Evolutionary conservation across 2,329 filamentous ascomycete genomes (phyloP).

Genomic region (Colletotrichum sidae): DNA sequence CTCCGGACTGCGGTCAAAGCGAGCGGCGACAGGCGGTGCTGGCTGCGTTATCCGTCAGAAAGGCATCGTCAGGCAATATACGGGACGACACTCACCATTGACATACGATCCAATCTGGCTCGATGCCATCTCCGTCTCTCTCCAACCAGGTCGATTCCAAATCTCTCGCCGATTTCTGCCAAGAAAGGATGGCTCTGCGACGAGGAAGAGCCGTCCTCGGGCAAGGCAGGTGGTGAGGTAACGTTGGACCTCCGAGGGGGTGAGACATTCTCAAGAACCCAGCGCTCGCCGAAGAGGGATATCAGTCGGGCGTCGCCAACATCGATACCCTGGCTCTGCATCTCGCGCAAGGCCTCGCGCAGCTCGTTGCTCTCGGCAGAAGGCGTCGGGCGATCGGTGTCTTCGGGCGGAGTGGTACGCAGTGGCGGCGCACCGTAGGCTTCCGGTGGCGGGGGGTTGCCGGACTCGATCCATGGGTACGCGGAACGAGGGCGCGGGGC

Average conservation of each 20-base stretch:
- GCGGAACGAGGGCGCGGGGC: slow-evolving; percentile 2
- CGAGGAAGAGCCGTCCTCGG: slow-evolving; percentile 7
- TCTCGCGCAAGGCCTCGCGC: slow-evolving; percentile 28
- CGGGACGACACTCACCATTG: slow-evolving; percentile 17
- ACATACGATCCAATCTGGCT: slow-evolving; percentile 29
- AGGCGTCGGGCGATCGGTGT: slow-evolving; percentile 11
- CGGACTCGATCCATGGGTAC: slow-evolving; percentile 39
- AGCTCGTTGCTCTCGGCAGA: slow-evolving; percentile 13
- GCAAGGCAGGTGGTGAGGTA: slow-evolving; percentile 8
- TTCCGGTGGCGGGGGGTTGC: slow-evolving; percentile 35
- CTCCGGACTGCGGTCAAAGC: slow-evolving; percentile 38
- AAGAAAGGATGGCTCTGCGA: slow-evolving; percentile 21
- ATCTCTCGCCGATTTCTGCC: background rate
- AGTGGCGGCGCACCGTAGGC: slow-evolving; percentile 30
- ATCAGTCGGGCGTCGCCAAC: slow-evolving; percentile 18
- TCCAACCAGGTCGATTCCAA: background rate
- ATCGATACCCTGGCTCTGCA: slow-evolving; percentile 7
- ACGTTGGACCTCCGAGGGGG: slow-evolving; percentile 5
- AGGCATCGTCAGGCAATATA: background rate
- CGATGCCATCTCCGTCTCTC: slow-evolving; percentile 17
- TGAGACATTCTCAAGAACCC: slow-evolving; percentile 9
- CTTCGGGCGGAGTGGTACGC: slow-evolving; percentile 20
- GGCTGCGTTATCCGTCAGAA: slow-evolving; percentile 23
- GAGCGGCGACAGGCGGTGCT: slow-evolving; percentile 36
- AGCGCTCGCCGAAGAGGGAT: slow-evolving; percentile 32